Conservation (phyloP, 1,284 basidiomycete species). For the Fomitopsis pinicola region DNA sequence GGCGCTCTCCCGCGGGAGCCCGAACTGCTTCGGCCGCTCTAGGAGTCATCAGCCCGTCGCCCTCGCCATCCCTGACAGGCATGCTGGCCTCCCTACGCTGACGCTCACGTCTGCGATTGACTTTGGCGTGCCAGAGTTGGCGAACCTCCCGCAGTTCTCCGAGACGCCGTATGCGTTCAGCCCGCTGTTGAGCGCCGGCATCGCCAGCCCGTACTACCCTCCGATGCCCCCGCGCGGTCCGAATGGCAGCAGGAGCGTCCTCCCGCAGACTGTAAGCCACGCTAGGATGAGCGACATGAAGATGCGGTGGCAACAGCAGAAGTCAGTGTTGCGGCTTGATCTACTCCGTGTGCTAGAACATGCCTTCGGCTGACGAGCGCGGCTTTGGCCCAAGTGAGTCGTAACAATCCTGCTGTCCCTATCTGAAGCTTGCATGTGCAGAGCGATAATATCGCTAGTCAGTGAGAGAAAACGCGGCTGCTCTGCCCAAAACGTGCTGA, state of each 20-base stretch:
- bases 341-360: no score
- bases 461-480: no score
- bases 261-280: conserved; percentile 4
- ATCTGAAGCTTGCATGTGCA: no score
- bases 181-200: background rate
- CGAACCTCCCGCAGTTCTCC: conserved; percentile 50
- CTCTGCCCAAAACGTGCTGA: no score
- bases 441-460: no score
- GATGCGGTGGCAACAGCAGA: conserved; percentile 5
- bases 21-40: conserved; percentile 4
- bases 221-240: background rate
- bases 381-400: no score
- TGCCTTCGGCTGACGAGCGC: no score
- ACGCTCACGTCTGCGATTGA: conserved; percentile 18
- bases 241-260: background rate
- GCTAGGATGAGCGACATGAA: conserved; percentile 2
- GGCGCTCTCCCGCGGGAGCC: conserved; percentile 7
- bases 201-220: background rate
- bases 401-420: no score
- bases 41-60: conserved; percentile 21
- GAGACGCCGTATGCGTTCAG: conserved; percentile 55
- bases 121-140: conserved; percentile 24
- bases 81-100: conserved; percentile 11
- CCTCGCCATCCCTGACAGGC: conserved; percentile 14
- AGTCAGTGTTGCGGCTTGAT: background rate